phyloP scores from a whole-genome alignment of 768 basidiomycete genomes.

The Trametes meyenii region DNA sequence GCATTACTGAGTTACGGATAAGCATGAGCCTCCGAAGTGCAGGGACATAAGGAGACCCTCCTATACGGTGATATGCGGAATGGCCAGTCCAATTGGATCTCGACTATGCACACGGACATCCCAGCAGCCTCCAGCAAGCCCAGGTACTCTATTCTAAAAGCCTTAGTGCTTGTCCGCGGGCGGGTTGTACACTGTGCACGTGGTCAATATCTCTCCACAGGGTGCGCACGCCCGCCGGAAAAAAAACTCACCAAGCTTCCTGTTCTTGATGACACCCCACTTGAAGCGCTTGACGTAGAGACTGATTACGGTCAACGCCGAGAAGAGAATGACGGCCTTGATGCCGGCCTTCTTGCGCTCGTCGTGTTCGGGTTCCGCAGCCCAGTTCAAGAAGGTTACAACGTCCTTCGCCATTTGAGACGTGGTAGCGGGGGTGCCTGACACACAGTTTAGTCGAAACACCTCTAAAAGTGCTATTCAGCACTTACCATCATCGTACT shows the following conservation, averaged over 20 bases:
- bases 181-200: slow-evolving; percentile 58
- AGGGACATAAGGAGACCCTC: neutral
- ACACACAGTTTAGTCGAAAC: neutral
- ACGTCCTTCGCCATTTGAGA: slow-evolving; percentile 99
- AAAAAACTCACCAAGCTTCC: slow-evolving; percentile 77
- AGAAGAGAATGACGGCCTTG: slow-evolving; percentile 94
- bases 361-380: slow-evolving; percentile 97
- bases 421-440: slow-evolving; percentile 93
- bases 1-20: slow-evolving; percentile 14
- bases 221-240: too few relatives aligned
- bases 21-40: neutral
- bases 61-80: neutral
- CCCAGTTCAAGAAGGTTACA: slow-evolving; percentile 93
- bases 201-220: neutral
- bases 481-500: slow-evolving; percentile 87
- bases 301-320: slow-evolving; percentile 75
- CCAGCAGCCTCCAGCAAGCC: slow-evolving; percentile 6
- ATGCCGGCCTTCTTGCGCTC: slow-evolving; percentile 96
- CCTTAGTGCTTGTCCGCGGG: slow-evolving; percentile 49
- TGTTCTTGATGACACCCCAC: slow-evolving; percentile 89
- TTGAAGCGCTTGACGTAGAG: slow-evolving; percentile 96
- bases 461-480: neutral
- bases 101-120: slow-evolving; percentile 21
- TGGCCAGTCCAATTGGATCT: slow-evolving; percentile 20
- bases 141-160: slow-evolving; percentile 24